Percentiles rank a stretch among this genome's conserved stretches.
Conservation (phyloP, 2,329 filamentous ascomycete genomes). For the Trichoderma arundinaceum region DNA sequence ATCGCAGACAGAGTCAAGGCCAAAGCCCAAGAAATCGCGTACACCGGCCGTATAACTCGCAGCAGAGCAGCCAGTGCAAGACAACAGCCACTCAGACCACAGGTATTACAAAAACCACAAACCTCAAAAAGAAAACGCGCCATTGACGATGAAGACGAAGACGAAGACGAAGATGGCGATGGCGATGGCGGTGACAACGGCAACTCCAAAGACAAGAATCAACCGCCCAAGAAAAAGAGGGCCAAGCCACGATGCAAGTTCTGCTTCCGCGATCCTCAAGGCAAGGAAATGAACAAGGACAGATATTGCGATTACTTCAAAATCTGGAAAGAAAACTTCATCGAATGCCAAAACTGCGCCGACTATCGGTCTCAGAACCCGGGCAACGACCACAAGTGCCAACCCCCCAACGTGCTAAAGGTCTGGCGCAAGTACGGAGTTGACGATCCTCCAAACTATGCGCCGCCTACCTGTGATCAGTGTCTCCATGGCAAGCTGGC, state of each 20-base stretch:
- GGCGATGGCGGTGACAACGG: slow-evolving; percentile 10
- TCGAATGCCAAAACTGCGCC: slow-evolving; percentile 40
- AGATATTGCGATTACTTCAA: slow-evolving; percentile 33
- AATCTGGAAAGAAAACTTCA: slow-evolving; percentile 19
- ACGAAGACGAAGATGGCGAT: slow-evolving; percentile 1
- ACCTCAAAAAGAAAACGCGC: background rate
- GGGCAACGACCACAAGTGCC: slow-evolving; percentile 30
- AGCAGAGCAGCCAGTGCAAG: background rate
- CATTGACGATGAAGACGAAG: background rate
- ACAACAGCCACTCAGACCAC: background rate
- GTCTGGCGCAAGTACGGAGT: slow-evolving; percentile 34
- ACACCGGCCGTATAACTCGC: slow-evolving; percentile 1
- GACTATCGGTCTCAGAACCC: slow-evolving; percentile 34
- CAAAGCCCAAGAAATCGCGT: background rate
- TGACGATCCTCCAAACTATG: slow-evolving; percentile 31
- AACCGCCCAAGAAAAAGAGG: background rate
- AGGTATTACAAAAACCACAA: background rate
- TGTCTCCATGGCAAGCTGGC: slow-evolving; percentile 26
- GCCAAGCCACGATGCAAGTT: background rate
- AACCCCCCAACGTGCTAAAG: slow-evolving; percentile 9
- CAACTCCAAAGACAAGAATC: background rate
- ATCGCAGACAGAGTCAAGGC: slow-evolving; percentile 1
- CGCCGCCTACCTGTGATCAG: slow-evolving; percentile 29
- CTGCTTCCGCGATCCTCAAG: background rate
- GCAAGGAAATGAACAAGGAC: background rate